Conservation (phyloP, 257 asterid genomes). For the Solanum bulbocastanum region DNA sequence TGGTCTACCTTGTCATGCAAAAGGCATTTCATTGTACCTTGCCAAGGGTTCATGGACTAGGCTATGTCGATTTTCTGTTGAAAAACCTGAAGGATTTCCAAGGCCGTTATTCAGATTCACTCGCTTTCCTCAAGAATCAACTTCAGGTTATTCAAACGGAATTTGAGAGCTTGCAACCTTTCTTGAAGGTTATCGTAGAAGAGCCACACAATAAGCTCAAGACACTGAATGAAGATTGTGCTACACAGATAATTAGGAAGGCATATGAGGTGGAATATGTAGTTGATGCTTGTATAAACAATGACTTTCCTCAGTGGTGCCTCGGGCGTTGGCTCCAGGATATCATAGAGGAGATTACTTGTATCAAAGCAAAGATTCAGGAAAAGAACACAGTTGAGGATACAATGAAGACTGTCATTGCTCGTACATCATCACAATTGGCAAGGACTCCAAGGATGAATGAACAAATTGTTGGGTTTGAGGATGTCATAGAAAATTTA, state of each 20-base stretch:
- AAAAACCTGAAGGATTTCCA: constrained; percentile 10
- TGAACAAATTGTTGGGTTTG: not conserved
- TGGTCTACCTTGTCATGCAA: not conserved
- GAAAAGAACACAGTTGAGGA: not conserved
- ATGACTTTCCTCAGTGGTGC: not conserved
- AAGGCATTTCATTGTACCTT: not conserved
- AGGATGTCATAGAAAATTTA: not conserved
- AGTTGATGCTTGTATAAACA: not conserved
- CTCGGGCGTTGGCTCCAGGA: not conserved
- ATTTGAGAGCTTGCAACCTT: not conserved
- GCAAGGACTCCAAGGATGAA: not conserved
- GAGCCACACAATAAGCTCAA: not conserved
- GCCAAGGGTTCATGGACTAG: not conserved
- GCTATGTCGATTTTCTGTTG: not conserved
- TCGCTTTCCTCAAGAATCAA: not conserved
- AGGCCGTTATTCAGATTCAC: not conserved
- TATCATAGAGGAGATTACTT: not conserved
- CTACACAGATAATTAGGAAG: not conserved
- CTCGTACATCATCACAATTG: not conserved
- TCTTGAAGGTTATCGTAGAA: not conserved
- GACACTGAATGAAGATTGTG: not conserved
- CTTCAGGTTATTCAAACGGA: not conserved
- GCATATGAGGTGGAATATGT: constrained; percentile 16
- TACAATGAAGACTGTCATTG: not conserved
- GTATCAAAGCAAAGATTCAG: not conserved